phyloP scores from a whole-genome alignment of 176 grass and related monocot species.

The Pharus latifolius region DNA sequence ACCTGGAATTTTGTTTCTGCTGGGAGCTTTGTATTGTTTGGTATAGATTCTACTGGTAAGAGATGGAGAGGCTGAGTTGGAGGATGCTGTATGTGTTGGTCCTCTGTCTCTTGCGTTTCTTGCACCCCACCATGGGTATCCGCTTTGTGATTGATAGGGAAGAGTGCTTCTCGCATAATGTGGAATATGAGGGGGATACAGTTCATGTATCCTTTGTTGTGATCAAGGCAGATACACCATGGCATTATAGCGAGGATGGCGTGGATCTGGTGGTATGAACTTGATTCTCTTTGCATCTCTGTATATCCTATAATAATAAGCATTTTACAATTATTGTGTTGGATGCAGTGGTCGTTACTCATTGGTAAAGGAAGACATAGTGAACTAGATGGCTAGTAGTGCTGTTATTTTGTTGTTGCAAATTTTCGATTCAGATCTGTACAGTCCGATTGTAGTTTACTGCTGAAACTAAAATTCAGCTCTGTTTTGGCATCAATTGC shows the following conservation, averaged over 20 bases:
- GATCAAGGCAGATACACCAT: slow-evolving; percentile 83
- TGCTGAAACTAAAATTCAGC: not conserved
- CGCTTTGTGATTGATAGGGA: slow-evolving; percentile 94
- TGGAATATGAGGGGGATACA: slow-evolving; percentile 86
- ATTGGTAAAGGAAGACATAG: not conserved
- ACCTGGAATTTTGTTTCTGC: not conserved
- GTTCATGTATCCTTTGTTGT: slow-evolving; percentile 90
- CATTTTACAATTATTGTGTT: not conserved
- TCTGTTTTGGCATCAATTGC: not conserved
- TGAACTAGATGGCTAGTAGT: not conserved
- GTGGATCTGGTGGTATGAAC: slow-evolving; percentile 89
- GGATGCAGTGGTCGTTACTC: no score
- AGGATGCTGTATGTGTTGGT: slow-evolving; percentile 23
- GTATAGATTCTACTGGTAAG: not conserved
- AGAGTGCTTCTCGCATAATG: slow-evolving; percentile 92
- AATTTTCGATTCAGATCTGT: not conserved
- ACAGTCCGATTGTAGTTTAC: not conserved
- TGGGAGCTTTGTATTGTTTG: not conserved
- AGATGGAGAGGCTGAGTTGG: slow-evolving; percentile 28
- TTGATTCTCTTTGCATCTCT: not conserved
- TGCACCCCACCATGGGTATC: slow-evolving; percentile 39
- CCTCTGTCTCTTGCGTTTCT: slow-evolving; percentile 17
- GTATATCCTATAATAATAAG: not conserved
- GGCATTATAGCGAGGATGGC: slow-evolving; percentile 95
- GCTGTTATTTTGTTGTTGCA: not conserved